Evolutionary conservation across 1,284 basidiomycete genomes (phyloP), one percentile per base, ranked within the genome.

Genomic region (Cerrena zonata): DNA sequence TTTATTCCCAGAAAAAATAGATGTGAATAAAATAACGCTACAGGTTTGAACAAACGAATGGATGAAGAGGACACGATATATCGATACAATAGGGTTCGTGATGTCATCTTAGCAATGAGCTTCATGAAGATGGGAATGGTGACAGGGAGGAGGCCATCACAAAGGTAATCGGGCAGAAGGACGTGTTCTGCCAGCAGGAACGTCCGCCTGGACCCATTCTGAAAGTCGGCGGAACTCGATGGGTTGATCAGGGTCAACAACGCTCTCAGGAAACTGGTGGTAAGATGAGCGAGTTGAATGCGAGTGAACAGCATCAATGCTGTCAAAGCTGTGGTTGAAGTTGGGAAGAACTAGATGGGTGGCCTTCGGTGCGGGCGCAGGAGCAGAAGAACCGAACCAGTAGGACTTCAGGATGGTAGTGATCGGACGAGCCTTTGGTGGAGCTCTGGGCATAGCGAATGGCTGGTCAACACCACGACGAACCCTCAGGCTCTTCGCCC

Each of bases 191-290:
- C 42, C 42, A 21, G 42, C 42, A 24, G 42, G 5, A 5, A 48
- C 51, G 54, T 77, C 73, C 5, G 81, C 82, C 19, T 69, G 69
- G 40, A 84, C 67, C 84, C 84, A 85, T 58, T 78, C 65, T 4
- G 77, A 78, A 42, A 69, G 64, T 26, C 66, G 65, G 27, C 77
- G 73, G 48, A 73, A 68, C 19, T 78, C 75, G 49, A 85, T 77
- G 4, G 82, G 80, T 53, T 73, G 58, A 61, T 86, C 77, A 26
- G 76, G 69, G 57, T 86, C 68, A 2, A 65, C 58, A 37, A 75
- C 65, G 49, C 60, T 65, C 47, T 63, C 64, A 18, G 79, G 74
- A 61, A 81, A 62, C 51, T 63, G 58, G 25, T 58, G 59, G 49
- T 65, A 65, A 40, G 63, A 64, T n/a, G 56, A 27, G 12, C 56